These are phyloP conservation scores for Phytophthora multivora DNA, from an alignment of 352 stramenopile genomes.

Conservation along the genomic window DNA sequence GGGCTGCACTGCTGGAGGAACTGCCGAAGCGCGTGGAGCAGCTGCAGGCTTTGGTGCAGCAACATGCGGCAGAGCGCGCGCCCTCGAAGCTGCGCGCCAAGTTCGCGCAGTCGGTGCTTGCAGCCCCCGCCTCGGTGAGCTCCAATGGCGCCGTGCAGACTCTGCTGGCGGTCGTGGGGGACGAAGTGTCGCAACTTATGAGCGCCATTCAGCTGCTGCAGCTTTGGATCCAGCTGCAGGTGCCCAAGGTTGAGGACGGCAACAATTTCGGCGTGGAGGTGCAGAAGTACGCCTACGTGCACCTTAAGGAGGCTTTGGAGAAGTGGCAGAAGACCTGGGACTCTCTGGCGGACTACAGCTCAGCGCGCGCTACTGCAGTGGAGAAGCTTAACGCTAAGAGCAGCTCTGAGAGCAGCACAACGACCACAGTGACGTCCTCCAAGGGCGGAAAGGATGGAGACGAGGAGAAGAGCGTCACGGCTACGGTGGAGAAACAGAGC, in stretches of 20 bases:
- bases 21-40: conserved; percentile 51
- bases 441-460: conserved; percentile 72
- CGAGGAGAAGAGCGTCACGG: conserved; percentile 71
- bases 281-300: conserved; percentile 74
- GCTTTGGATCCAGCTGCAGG: conserved; percentile 76
- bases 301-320: conserved; percentile 67
- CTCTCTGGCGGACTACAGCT: conserved; percentile 70
- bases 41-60: conserved; percentile 50
- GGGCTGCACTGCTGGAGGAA: conserved; percentile 46
- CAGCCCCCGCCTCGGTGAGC: conserved; percentile 36
- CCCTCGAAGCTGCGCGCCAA: conserved; percentile 45
- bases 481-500: conserved; percentile 64
- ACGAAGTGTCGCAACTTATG: conserved; percentile 63
- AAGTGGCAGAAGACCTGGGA: conserved; percentile 84
- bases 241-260: conserved; percentile 79
- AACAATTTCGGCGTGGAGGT: conserved; percentile 91
- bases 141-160: conserved; percentile 48
- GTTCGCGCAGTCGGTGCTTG: conserved; percentile 40
- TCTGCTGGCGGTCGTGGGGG: conserved; percentile 46
- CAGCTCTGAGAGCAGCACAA: conserved; percentile 61
- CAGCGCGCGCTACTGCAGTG: conserved; percentile 57
- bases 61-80: conserved; percentile 49
- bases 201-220: conserved; percentile 55
- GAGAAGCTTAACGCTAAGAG: conserved; percentile 80
- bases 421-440: conserved; percentile 59